phyloP scores from a whole-genome alignment of 495 filamentous ascomycete genomes.

The Penicillium longicatenatum region DNA sequence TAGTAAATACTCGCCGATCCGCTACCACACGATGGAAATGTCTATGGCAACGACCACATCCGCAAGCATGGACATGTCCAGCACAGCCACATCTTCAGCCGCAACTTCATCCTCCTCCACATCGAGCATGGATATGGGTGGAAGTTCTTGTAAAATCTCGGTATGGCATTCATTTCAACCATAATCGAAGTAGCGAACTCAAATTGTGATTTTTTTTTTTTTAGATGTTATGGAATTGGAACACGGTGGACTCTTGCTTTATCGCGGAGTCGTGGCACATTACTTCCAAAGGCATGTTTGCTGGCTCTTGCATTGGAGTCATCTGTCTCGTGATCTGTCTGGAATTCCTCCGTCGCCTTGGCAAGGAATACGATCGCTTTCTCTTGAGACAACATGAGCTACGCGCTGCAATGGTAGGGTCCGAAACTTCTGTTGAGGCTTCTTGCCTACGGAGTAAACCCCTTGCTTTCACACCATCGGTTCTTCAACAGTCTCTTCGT shows the following conservation, averaged over 20 bases:
- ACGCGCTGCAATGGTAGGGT: not conserved
- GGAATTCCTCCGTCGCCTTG: not conserved
- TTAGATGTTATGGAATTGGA: conserved; percentile 1
- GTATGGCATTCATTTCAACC: not conserved
- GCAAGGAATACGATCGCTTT: conserved; percentile 1
- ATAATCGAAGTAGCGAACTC: too few relatives aligned
- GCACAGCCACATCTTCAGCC: not conserved
- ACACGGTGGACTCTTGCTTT: not conserved
- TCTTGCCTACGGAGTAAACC: not conserved
- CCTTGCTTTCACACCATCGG: not conserved
- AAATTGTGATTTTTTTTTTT: too few relatives aligned
- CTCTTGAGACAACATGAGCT: not conserved
- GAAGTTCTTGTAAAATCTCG: not conserved
- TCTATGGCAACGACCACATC: too few relatives aligned
- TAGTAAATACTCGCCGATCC: too few relatives aligned
- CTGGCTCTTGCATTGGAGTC: not conserved
- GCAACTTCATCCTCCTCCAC: not conserved
- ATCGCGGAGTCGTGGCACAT: conserved; percentile 1
- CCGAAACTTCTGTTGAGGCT: not conserved
- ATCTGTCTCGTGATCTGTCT: not conserved
- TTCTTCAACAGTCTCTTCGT: not conserved
- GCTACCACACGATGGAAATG: too few relatives aligned
- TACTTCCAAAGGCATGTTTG: not conserved
- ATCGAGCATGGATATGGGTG: not conserved
- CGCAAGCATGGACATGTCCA: not conserved